phyloP scores from a whole-genome alignment of 2,329 filamentous ascomycete genomes.

The Aspergillus felis region DNA sequence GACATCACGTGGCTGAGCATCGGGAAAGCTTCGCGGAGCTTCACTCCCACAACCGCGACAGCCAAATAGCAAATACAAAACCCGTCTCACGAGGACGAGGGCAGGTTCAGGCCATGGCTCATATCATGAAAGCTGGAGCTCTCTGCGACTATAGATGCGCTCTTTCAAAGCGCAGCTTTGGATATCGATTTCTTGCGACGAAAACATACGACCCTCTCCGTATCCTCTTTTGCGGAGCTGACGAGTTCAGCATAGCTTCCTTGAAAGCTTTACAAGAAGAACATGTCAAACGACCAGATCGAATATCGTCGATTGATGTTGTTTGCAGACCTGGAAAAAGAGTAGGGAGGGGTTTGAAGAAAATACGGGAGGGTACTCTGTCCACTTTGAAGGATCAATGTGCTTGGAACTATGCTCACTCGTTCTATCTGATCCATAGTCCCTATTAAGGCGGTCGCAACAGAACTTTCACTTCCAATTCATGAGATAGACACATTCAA shows the following conservation, averaged over 20 bases:
- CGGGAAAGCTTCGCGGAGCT: slow-evolving; percentile 10
- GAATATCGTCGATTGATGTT: slow-evolving; percentile 77
- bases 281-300: slow-evolving; percentile 46
- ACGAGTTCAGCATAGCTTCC: slow-evolving; percentile 79
- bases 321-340: slow-evolving; percentile 75
- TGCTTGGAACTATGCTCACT: slow-evolving; percentile 1
- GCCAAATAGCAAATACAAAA: background rate
- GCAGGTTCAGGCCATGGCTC: slow-evolving; percentile 19
- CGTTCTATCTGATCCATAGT: slow-evolving; percentile 47
- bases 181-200: slow-evolving; percentile 24
- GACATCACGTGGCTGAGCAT: slow-evolving; percentile 31
- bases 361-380: slow-evolving; percentile 58
- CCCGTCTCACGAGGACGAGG: background rate
- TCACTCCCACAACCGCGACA: slow-evolving; percentile 1
- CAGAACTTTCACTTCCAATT: slow-evolving; percentile 60
- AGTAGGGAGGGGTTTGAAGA: slow-evolving; percentile 70
- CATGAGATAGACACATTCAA: slow-evolving; percentile 80
- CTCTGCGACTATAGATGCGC: slow-evolving; percentile 21
- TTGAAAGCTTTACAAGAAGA: slow-evolving; percentile 66
- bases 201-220: slow-evolving; percentile 57
- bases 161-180: slow-evolving; percentile 6
- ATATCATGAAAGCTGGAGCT: slow-evolving; percentile 17
- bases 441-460: slow-evolving; percentile 66
- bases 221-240: slow-evolving; percentile 92
- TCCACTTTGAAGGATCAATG: background rate